These are phyloP conservation scores for Letharia lupina DNA, from an alignment of 495 filamentous ascomycete genomes.

Conservation along the genomic window DNA sequence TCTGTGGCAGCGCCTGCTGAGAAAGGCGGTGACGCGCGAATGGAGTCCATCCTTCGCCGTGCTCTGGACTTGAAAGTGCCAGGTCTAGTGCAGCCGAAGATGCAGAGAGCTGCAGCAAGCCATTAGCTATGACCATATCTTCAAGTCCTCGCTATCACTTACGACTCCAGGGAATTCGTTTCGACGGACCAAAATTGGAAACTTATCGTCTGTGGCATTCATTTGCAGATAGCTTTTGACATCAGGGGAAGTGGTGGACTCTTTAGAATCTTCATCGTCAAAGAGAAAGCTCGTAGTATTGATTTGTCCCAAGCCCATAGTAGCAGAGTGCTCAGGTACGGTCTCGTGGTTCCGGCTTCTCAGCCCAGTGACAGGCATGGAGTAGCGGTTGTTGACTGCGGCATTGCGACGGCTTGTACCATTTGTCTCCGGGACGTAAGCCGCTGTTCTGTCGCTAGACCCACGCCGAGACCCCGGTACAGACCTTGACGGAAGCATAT, in stretches of 20 bases:
- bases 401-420: constrained; percentile 59
- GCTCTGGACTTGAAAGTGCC: constrained; percentile 53
- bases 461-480: constrained; percentile 72
- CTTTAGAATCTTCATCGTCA: constrained; percentile 61
- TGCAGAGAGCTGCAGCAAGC: constrained; percentile 56
- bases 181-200: constrained; percentile 69
- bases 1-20: constrained; percentile 75
- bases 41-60: constrained; percentile 50
- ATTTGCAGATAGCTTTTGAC: constrained; percentile 63
- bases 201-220: constrained; percentile 70
- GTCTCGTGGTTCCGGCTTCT: constrained; percentile 51
- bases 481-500: constrained; percentile 64
- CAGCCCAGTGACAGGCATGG: constrained; percentile 68
- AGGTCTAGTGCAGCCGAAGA: constrained; percentile 77
- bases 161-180: constrained; percentile 61
- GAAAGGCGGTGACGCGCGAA: constrained; percentile 66
- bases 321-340: constrained; percentile 36
- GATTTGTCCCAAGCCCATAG: constrained; percentile 54
- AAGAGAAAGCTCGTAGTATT: constrained; percentile 80
- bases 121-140: constrained; percentile 28
- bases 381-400: constrained; percentile 61
- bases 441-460: constrained; percentile 22
- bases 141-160: constrained; percentile 32
- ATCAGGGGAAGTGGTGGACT: constrained; percentile 50
- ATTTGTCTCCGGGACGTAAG: constrained; percentile 35